A percentile compares a stretch with the other conserved stretches of the same genome.
These are phyloP conservation scores for Heliosperma pusillum DNA, from an alignment of 148 eudicot genomes.

Conservation along the genomic window DNA sequence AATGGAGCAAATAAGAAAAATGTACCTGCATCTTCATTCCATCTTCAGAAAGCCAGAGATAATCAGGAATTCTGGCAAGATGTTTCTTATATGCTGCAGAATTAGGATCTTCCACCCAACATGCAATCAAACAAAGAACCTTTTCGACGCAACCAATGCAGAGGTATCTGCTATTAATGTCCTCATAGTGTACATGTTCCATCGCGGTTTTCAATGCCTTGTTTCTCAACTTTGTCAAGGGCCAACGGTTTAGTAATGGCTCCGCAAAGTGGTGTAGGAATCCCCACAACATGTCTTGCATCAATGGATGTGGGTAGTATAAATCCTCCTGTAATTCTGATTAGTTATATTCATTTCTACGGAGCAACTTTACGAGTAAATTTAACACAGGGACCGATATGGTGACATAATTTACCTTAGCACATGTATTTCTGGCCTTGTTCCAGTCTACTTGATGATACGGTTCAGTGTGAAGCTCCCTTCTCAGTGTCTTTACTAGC, in stretches of 20 bases:
- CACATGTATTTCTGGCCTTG: slow-evolving; percentile 49
- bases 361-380: no score
- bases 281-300: slow-evolving; percentile 49
- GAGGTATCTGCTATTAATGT: slow-evolving; percentile 44
- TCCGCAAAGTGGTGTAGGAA: slow-evolving; percentile 41
- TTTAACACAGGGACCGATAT: no score
- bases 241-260: slow-evolving; percentile 42
- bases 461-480: slow-evolving; percentile 41
- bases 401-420: no score
- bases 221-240: slow-evolving; percentile 40
- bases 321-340: slow-evolving; percentile 62
- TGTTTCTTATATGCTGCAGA: slow-evolving; percentile 55
- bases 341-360: not conserved
- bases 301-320: slow-evolving; percentile 45
- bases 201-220: slow-evolving; percentile 42
- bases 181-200: slow-evolving; percentile 51
- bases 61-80: slow-evolving; percentile 62
- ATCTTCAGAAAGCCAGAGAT: slow-evolving; percentile 63
- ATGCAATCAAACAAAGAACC: slow-evolving; percentile 57
- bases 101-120: slow-evolving; percentile 71
- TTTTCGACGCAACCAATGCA: slow-evolving; percentile 53
- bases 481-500: slow-evolving; percentile 37
- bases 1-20: no score
- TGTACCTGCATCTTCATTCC: slow-evolving; percentile 79
- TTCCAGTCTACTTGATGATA: slow-evolving; percentile 49